These are phyloP conservation scores for Pyrenophora teres DNA, from an alignment of 2,329 filamentous ascomycete genomes.

Conservation along the genomic window DNA sequence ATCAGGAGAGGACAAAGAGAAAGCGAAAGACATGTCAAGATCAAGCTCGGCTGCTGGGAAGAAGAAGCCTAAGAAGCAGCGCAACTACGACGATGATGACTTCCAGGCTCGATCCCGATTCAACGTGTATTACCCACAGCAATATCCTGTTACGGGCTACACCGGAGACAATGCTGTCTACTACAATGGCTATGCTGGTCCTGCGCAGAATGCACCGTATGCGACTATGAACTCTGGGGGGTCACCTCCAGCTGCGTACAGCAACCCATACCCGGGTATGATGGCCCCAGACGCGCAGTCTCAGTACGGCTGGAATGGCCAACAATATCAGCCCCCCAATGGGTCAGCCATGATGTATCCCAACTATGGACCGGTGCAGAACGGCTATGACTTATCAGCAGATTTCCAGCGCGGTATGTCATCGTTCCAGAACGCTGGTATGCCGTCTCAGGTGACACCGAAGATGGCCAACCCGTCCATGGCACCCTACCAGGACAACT, in stretches of 20 bases:
- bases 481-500: slow-evolving; percentile 41
- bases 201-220: slow-evolving; percentile 37
- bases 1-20: slow-evolving; percentile 62
- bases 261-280: slow-evolving; percentile 40
- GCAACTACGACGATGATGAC: slow-evolving; percentile 68
- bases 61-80: slow-evolving; percentile 73
- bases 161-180: slow-evolving; percentile 47
- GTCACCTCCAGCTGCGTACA: slow-evolving; percentile 39
- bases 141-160: slow-evolving; percentile 38
- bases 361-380: slow-evolving; percentile 35
- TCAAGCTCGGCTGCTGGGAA: slow-evolving; percentile 85
- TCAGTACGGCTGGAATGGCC: slow-evolving; percentile 43
- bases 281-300: slow-evolving; percentile 45
- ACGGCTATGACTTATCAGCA: slow-evolving; percentile 50
- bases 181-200: slow-evolving; percentile 49
- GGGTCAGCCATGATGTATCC: slow-evolving; percentile 36
- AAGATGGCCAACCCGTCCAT: slow-evolving; percentile 46
- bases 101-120: slow-evolving; percentile 75
- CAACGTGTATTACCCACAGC: slow-evolving; percentile 63
- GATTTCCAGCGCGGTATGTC: slow-evolving; percentile 55
- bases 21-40: slow-evolving; percentile 72
- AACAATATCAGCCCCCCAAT: slow-evolving; percentile 36
- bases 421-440: slow-evolving; percentile 48
- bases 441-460: slow-evolving; percentile 44
- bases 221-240: slow-evolving; percentile 32